These are phyloP conservation scores for Mycogone perniciosa DNA, from an alignment of 2,329 filamentous ascomycete species.

Conservation along the genomic window DNA sequence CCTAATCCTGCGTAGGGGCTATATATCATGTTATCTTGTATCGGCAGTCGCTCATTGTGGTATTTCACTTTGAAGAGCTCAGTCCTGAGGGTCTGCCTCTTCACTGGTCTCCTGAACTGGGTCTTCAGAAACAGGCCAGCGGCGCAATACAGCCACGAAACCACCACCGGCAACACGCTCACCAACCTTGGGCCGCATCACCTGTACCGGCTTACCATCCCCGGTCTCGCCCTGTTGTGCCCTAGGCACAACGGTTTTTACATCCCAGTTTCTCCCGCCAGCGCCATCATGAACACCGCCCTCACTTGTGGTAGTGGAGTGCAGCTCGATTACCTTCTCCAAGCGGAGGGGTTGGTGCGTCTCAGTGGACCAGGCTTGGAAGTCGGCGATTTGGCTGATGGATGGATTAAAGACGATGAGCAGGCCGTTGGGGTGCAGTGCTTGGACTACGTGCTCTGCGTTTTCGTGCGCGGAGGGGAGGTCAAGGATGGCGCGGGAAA, in stretches of 20 bases:
- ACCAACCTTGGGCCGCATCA: slow-evolving; percentile 38
- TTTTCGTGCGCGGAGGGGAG: slow-evolving; percentile 56
- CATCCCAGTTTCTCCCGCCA: slow-evolving; percentile 57
- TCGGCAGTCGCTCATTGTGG: neutral
- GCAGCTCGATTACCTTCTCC: slow-evolving; percentile 56
- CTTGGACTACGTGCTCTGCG: slow-evolving; percentile 42
- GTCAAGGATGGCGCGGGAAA: slow-evolving; percentile 68
- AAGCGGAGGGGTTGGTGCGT: slow-evolving; percentile 47
- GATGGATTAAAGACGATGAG: slow-evolving; percentile 69
- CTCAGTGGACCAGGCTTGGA: slow-evolving; percentile 41
- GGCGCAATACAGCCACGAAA: slow-evolving; percentile 34
- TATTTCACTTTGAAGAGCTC: neutral
- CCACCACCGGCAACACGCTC: slow-evolving; percentile 35
- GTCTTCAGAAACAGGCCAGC: slow-evolving; percentile 21
- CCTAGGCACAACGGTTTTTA: slow-evolving; percentile 41
- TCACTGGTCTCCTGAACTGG: slow-evolving; percentile 1
- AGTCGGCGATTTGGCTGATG: slow-evolving; percentile 69
- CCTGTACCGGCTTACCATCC: slow-evolving; percentile 25
- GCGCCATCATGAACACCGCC: slow-evolving; percentile 40
- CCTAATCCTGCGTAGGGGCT: too few relatives aligned
- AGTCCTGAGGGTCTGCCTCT: slow-evolving; percentile 4
- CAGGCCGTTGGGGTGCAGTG: slow-evolving; percentile 57
- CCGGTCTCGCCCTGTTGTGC: slow-evolving; percentile 15
- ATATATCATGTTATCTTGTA: too few relatives aligned
- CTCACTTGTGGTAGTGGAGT: slow-evolving; percentile 31